Evolutionary conservation across 2,329 filamentous ascomycete species (phyloP).

Genomic region (Teratosphaeria gauchensis): DNA sequence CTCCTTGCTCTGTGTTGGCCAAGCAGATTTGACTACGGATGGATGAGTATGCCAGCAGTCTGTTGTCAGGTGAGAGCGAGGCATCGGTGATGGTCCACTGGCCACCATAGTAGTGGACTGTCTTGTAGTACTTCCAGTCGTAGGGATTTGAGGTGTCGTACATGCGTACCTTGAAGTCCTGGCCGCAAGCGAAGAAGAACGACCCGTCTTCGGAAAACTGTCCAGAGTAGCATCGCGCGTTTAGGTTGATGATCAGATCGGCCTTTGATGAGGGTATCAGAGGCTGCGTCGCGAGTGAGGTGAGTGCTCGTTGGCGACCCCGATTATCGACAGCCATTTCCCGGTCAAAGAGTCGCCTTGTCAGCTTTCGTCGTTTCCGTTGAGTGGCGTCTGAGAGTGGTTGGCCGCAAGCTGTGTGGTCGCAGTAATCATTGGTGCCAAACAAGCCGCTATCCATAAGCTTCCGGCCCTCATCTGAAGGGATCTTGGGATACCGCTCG

Average conservation of each 20-base stretch:
- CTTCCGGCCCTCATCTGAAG: conserved; percentile 63
- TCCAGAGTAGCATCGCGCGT: conserved; percentile 80
- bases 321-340: conserved; percentile 63
- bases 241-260: conserved; percentile 81
- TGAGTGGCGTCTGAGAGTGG: conserved; percentile 24
- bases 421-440: conserved; percentile 52
- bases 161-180: conserved; percentile 92
- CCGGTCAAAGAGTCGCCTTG: conserved; percentile 65
- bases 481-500: conserved; percentile 68
- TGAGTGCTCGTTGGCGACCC: conserved; percentile 50
- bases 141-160: conserved; percentile 96
- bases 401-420: conserved; percentile 38
- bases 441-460: conserved; percentile 79
- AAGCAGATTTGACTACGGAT: conserved; percentile 77
- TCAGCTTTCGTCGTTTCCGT: conserved; percentile 52
- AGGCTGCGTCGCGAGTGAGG: conserved; percentile 55
- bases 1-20: conserved; percentile 74
- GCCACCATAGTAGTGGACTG: conserved; percentile 83
- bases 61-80: conserved; percentile 81
- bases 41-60: conserved; percentile 82
- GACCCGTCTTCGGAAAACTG: conserved; percentile 96
- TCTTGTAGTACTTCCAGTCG: conserved; percentile 91
- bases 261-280: conserved; percentile 69
- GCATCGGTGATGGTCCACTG: conserved; percentile 97
- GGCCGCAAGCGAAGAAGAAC: conserved; percentile 87